Base-by-base conservation (phyloP, 345 rosid species). In the Microcos paniculata region DNA sequence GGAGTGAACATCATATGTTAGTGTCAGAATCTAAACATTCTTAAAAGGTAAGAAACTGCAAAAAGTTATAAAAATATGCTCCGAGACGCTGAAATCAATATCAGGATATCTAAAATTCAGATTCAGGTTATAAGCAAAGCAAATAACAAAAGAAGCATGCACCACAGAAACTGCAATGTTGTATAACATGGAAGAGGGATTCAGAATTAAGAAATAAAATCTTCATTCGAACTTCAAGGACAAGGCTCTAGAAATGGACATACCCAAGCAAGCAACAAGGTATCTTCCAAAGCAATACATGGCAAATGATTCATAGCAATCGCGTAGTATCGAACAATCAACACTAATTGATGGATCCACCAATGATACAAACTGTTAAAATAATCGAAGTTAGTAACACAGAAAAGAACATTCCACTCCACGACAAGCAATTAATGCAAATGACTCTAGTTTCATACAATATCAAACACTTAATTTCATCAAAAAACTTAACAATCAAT, bases 201-300 rank as follows among this genome's bases (percentile, higher is more conserved):
- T 16, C 26, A 70, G 45, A 70, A 70, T 49, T 51, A 31, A 10
- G 19, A 49, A 18, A 68, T 68, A 68, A 49, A 16, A 51, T 16
- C 11, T 70, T 31, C 31, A 52, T 30, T 31, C 10, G 30, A 51
- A 31, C 43, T 70, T 70, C 45, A 4, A 31, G 57, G 48, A 49
- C 45, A 4, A 31, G 57, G 48, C 53, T 79, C 23, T 70, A 0
- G 70, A 67, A 73, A 77, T 75, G 31, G 71, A 79, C 87, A 65
- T 90, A 96, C 99, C 99, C 78, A 96, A 71, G 94, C 99, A 96
- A 23, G 97, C 99, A 75, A 94, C 86, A 66, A 96, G 97, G 84
- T 96, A 94, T 87, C 99, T 90, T 83, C 98, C 99, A 78, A 96
- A 96, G 89, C 99, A 96, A 88, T 96, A 96, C 98, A 96, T 93